These are phyloP conservation scores for Yarrowia divulgata DNA, from an alignment of 805 yeast genomes.

Conservation along the genomic window DNA sequence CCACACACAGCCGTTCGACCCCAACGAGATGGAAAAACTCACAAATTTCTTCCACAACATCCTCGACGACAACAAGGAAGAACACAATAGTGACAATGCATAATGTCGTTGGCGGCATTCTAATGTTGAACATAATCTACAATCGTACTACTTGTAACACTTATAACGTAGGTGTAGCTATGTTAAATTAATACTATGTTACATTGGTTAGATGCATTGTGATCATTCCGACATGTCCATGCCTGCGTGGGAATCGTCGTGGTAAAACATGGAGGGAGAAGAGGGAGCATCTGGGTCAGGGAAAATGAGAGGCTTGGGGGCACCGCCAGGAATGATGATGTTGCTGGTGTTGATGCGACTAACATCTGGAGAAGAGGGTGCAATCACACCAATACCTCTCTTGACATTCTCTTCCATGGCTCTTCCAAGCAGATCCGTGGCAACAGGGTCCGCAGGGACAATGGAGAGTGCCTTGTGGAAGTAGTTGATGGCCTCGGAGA, in stretches of 20 bases:
- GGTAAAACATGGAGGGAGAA: constrained; percentile 36
- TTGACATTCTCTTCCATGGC: constrained; percentile 55
- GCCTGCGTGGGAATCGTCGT: constrained; percentile 43
- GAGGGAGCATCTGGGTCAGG: constrained; percentile 34
- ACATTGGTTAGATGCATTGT: not conserved
- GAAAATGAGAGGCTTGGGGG: constrained; percentile 19
- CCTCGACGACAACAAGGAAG: constrained; percentile 41
- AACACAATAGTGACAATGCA: constrained; percentile 29
- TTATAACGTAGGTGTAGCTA: not conserved
- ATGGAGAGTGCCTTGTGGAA: constrained; percentile 84
- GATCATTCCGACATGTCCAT: constrained; percentile 40
- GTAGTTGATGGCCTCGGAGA: constrained; percentile 71
- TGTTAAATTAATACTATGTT: not conserved
- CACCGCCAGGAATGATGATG: constrained; percentile 14
- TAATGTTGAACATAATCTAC: not conserved
- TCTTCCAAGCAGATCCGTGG: constrained; percentile 77
- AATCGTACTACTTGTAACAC: no score
- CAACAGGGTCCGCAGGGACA: constrained; percentile 81
- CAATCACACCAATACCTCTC: constrained; percentile 15
- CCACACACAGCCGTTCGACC: constrained; percentile 25
- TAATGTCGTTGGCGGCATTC: not conserved
- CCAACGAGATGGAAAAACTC: constrained; percentile 44
- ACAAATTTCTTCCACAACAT: constrained; percentile 46
- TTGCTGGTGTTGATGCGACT: constrained; percentile 27
- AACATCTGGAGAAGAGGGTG: constrained; percentile 15